These are phyloP conservation scores for Taphrina populina DNA, from an alignment of 1,139 yeast species.

Conservation along the genomic window DNA sequence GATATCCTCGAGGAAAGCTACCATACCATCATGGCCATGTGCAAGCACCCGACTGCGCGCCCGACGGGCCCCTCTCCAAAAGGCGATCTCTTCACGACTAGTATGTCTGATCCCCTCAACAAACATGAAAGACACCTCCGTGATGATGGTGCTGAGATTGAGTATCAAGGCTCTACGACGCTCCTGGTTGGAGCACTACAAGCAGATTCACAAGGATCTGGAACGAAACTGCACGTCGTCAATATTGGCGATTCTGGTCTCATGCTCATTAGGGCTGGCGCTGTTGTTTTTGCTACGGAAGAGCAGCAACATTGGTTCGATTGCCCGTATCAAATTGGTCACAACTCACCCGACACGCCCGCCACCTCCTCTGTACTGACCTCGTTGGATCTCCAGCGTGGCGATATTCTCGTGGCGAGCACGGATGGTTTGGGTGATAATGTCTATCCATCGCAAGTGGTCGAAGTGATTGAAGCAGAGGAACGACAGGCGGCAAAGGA, in stretches of 20 bases:
- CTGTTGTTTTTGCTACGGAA: slow-evolving; percentile 35
- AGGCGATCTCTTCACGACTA: slow-evolving; percentile 25
- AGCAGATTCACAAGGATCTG: slow-evolving; percentile 9
- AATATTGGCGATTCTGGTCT: slow-evolving; percentile 36
- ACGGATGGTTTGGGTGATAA: slow-evolving; percentile 38
- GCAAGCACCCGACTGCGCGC: slow-evolving; percentile 25
- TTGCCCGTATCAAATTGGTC: slow-evolving; percentile 37
- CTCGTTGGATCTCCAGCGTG: slow-evolving; percentile 21
- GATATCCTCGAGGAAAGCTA: slow-evolving; percentile 24
- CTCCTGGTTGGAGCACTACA: slow-evolving; percentile 22
- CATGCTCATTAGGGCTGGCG: slow-evolving; percentile 35
- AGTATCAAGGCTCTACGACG: slow-evolving; percentile 29
- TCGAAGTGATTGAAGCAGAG: slow-evolving; percentile 30
- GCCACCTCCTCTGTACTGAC: slow-evolving; percentile 24
- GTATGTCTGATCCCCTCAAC: slow-evolving; percentile 32
- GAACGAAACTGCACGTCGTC: slow-evolving; percentile 30
- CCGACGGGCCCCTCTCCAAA: slow-evolving; percentile 31
- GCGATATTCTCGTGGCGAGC: slow-evolving; percentile 35
- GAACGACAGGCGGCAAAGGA: slow-evolving; percentile 5
- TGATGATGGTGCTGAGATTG: slow-evolving; percentile 29
- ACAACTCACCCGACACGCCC: slow-evolving; percentile 36
- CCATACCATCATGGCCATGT: slow-evolving; percentile 30
- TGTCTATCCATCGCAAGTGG: slow-evolving; percentile 37
- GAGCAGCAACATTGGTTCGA: slow-evolving; percentile 39
- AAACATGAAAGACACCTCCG: slow-evolving; percentile 16